phyloP scores from a whole-genome alignment of 768 basidiomycete genomes.

The Mycena metata region DNA sequence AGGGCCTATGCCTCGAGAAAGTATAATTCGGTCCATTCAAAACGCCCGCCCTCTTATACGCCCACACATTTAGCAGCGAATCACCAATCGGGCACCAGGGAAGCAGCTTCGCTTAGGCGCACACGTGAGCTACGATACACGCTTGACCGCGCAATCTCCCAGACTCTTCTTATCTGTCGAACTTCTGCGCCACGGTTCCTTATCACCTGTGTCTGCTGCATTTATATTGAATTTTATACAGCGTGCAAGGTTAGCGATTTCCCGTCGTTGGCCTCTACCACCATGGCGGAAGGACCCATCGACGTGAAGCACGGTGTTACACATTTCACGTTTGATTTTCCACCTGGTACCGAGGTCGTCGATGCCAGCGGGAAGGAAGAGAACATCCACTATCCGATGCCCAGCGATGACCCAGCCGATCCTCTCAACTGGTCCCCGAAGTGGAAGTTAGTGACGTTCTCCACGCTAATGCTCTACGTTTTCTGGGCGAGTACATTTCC shows the following conservation, averaged over 20 bases:
- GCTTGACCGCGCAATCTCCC: no score
- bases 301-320: constrained; percentile 32
- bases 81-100: no score
- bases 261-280: neutral
- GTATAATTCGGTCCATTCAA: no score
- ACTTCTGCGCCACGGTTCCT: neutral
- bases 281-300: constrained; percentile 29
- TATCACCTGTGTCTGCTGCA: neutral
- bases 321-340: constrained; percentile 29
- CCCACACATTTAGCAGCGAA: no score
- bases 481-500: constrained; percentile 11
- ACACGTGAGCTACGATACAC: no score
- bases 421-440: constrained; percentile 23
- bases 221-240: no score
- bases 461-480: constrained; percentile 20
- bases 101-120: no score
- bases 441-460: constrained; percentile 15
- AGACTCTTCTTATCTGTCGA: neutral
- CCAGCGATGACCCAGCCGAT: constrained; percentile 24
- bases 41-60: no score
- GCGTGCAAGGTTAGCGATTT: neutral
- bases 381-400: constrained; percentile 29
- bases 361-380: constrained; percentile 24
- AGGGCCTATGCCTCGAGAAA: no score
- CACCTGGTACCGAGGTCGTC: constrained; percentile 28